Evolutionary conservation across 225 moss, liverwort and hornwort genomes (phyloP), one percentile per base, ranked within the genome.

Genomic region (Antitrichia curtipendula): DNA sequence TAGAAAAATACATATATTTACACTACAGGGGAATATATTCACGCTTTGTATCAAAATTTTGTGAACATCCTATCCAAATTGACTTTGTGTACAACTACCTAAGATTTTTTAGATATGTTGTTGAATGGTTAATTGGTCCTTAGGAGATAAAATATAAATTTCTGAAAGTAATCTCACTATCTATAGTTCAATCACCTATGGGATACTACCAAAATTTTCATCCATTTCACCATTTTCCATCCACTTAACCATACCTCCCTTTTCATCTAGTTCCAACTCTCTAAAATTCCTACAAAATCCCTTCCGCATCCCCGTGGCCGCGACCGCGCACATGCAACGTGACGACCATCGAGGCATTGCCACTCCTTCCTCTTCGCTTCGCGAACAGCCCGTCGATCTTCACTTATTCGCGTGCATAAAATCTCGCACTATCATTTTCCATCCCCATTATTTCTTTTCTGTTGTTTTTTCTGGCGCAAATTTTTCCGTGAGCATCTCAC

Each of bases 81-180:
- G n/a, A n/a, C n/a, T n/a, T n/a, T n/a, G n/a, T n/a, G n/a, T n/a
- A n/a, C n/a, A n/a, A n/a, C n/a, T n/a, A n/a, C n/a, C n/a, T n/a
- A n/a, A n/a, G n/a, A n/a, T n/a, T n/a, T n/a, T n/a, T n/a, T n/a
- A n/a, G n/a, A n/a, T n/a, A n/a, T n/a, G n/a, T 49, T 74, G 32
- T 49, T 74, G 32, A 22, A 34, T 4, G 2, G 0, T 50, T 0
- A 34, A 21, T 20, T 32, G 5, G 1, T 21, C 2, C 21, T 13
- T 8, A 32, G 1, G 2, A 0, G 1, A 21, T 8, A 13, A 50
- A 50, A 21, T 12, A 20, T 7, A 32, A 32, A 31, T 20, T 32
- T 50, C 0, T 13, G 3, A 34, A 75, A 75, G 3, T 8, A 74
- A 8, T 52, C 2, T 52, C 3, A 34, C 8, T 52, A 21, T 34